Base-by-base conservation (phyloP, 2,329 filamentous ascomycete genomes). In the Hypocreales sp. region DNA sequence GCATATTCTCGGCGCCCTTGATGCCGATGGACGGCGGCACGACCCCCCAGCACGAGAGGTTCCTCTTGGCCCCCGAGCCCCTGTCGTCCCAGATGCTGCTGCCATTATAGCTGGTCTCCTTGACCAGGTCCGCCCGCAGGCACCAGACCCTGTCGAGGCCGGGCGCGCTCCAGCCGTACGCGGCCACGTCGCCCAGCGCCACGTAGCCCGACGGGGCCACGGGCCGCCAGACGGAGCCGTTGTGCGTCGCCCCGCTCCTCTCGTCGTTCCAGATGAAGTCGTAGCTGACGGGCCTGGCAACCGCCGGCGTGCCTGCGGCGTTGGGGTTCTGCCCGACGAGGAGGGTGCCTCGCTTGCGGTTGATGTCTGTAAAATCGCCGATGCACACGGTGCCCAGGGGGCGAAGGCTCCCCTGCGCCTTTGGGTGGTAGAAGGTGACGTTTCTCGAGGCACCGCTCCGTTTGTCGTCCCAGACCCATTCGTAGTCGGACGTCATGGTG, bases 401-500 rank as follows among this genome's bases (percentile, higher is more conserved):
- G 11, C 28, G 28, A 14, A 29, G 11, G 11, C 8, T 8, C 7
- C 23, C 23, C 15, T 29, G 22, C 5, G 28, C 4, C 23, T 20
- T 17, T 10, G 28, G 22, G 4, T 19, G 22, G 8, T 14, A 29
- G 12, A 25, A 15, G 12, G 18, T 23, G 16, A 24, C 26, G 9
- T 21, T 22, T 20, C 29, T 19, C 4, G 10, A 9, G n/a, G 21
- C 18, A 4, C 29, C 25, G 18, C 19, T 24, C 3, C 29, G 25
- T 8, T 10, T 12, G 13, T 31, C 25, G 15, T 27, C 25, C 15
- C 19, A 31, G 25, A 19, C 16, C 29, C 29, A 31, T 8, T 22
- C n/a, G 13, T 27, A 31, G 15, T 20, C 25, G 15, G 29, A 27
- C 9, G 29, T 31, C 29, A 31, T n/a, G 12, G 22, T 27, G 16